phyloP scores from a whole-genome alignment of 208 protist genomes.

The Acanthamoeba royreba region DNA sequence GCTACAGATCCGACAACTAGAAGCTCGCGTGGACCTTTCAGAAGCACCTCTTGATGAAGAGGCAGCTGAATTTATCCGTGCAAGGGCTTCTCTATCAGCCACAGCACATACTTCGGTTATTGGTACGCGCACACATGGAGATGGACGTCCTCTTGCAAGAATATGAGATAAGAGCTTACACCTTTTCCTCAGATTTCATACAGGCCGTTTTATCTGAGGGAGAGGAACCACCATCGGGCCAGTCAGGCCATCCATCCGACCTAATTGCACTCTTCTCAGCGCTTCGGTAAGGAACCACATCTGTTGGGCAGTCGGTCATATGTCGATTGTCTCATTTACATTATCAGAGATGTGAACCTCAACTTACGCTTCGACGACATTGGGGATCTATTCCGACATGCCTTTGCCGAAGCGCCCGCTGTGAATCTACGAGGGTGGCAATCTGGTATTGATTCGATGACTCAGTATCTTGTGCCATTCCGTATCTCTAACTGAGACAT shows the following conservation, averaged over 20 bases:
- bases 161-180: too few species aligned
- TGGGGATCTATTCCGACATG: not conserved
- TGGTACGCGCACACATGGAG: not conserved
- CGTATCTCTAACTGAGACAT: too few species aligned
- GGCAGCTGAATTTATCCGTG: not conserved
- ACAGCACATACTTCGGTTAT: not conserved
- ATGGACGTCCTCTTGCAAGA: too few species aligned
- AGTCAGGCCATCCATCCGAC: not conserved
- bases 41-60: not conserved
- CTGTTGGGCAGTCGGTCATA: not conserved
- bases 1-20: not conserved
- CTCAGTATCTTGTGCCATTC: too few species aligned
- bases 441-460: not conserved
- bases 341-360: not conserved
- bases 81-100: not conserved
- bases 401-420: not conserved
- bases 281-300: not conserved
- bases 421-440: not conserved
- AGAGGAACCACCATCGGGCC: not conserved
- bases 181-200: not conserved
- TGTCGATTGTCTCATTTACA: not conserved
- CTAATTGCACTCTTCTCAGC: not conserved
- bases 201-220: not conserved
- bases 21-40: not conserved
- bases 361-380: not conserved